Evolutionary conservation across 208 protist species (phyloP).

Genomic region (Phytomonas sp.): DNA sequence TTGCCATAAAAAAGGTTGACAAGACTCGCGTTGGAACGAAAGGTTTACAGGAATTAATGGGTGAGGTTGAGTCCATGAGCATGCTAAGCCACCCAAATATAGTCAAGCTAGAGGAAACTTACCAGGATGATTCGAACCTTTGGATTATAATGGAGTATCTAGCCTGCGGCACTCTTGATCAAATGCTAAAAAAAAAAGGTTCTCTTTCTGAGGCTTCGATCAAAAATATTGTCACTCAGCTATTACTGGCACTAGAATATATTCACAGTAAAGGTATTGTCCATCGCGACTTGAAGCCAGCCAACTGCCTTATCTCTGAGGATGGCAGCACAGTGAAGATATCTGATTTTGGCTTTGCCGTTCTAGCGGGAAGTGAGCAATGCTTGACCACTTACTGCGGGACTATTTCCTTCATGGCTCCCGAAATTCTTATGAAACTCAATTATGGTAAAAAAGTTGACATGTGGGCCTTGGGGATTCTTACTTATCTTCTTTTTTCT

Average conservation of each 20-base stretch:
- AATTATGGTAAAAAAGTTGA: slow-evolving; percentile 87
- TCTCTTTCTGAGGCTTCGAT: slow-evolving; percentile 38
- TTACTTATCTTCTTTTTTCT: slow-evolving; percentile 78
- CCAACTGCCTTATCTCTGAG: slow-evolving; percentile 78
- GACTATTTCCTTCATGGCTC: slow-evolving; percentile 85
- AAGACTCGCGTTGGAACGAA: slow-evolving; percentile 54
- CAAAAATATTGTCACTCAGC: slow-evolving; percentile 62
- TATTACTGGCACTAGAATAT: slow-evolving; percentile 84
- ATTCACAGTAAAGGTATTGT: slow-evolving; percentile 87
- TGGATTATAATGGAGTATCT: slow-evolving; percentile 92
- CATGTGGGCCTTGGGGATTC: slow-evolving; percentile 89
- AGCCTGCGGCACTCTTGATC: slow-evolving; percentile 62
- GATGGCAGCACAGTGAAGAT: slow-evolving; percentile 75
- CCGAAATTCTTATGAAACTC: slow-evolving; percentile 76
- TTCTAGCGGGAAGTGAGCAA: slow-evolving; percentile 70
- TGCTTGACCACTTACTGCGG: slow-evolving; percentile 80
- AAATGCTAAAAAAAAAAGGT: slow-evolving; percentile 20
- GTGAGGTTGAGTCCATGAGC: slow-evolving; percentile 89
- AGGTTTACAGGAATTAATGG: slow-evolving; percentile 65
- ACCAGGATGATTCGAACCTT: slow-evolving; percentile 54
- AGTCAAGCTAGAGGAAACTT: slow-evolving; percentile 83
- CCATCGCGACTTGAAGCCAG: slow-evolving; percentile 89
- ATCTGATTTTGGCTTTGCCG: slow-evolving; percentile 88
- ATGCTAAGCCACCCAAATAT: slow-evolving; percentile 88
- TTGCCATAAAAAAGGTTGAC: slow-evolving; percentile 81